Evolutionary conservation across 164 flowering plant genomes (phyloP), one percentile per base, ranked within the genome.

Genomic region (Dillenia suffruticosa): DNA sequence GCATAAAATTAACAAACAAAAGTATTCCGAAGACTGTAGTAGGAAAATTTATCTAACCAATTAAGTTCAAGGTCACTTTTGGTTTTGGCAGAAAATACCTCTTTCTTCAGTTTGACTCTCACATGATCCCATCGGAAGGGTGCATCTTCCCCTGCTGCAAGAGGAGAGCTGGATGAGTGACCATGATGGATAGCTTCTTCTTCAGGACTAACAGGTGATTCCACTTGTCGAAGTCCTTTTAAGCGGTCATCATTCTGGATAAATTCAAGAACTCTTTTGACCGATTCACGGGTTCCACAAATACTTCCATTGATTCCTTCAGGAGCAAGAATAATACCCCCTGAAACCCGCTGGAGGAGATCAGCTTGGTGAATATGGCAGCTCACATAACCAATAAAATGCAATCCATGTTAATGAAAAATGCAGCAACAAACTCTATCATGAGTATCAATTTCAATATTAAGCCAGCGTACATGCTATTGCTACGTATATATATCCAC

Each of bases 121-220:
- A 93, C 97, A 76, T 93, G 98, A 72, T 90, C 97, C 98, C 97
- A 93, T 54, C 97, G 79, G 66, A 93, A 93, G 49, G 98, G 98
- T 62, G 95, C 91, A 84, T 94, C 95, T 67, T 93, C 94, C 56
- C 98, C 97, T 1, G 97, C 94, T 44, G 89, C 96, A 68, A 90
- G 94, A 65, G 98, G 98, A 61, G 96, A 90, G 65, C 74, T 79
- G 67, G 80, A 77, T 40, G 75, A 68, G 61, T 94, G 95, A 32
- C 97, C 95, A 70, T 90, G 95, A 78, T 90, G 97, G 67, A 90
- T 84, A 57, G 95, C 98, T 77, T 90, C 96, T 66, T 90, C 95
- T 71, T 94, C 98, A 8, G 95, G 89, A 77, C 92, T 86, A 49
- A 94, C 97, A 51, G 98, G 97, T 9, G 93, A 79, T 64, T 94